phyloP scores from a whole-genome alignment of 352 stramenopile genomes.

The Pythium apleroticum region DNA sequence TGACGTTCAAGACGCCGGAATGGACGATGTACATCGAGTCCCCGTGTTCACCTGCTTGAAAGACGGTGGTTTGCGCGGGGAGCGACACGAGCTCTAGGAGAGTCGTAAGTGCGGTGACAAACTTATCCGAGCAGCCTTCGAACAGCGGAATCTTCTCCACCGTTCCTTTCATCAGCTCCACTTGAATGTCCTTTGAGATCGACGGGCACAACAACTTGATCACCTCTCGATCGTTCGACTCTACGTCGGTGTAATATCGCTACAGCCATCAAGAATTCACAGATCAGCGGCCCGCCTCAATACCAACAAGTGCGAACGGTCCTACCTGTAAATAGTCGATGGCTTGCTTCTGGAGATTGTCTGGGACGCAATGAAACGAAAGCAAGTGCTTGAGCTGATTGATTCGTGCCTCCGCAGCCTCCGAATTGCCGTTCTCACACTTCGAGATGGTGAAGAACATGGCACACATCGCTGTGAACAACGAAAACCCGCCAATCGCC shows the following conservation, averaged over 20 bases:
- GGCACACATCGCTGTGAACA: constrained; percentile 68
- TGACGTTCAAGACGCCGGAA: constrained; percentile 60
- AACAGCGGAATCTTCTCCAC: constrained; percentile 61
- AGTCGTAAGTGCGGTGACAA: constrained; percentile 62
- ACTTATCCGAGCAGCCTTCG: constrained; percentile 48
- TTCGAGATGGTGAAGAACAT: constrained; percentile 85
- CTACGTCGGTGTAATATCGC: constrained; percentile 64
- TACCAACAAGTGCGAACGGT: constrained; percentile 1
- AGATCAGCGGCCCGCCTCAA: too few species aligned
- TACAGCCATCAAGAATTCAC: constrained; percentile 16
- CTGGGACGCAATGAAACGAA: constrained; percentile 62
- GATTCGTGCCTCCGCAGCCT: constrained; percentile 59
- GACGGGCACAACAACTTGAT: constrained; percentile 70
- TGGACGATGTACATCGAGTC: constrained; percentile 82
- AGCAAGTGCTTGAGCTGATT: constrained; percentile 76
- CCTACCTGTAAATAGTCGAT: constrained; percentile 65
- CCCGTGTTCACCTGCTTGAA: constrained; percentile 50
- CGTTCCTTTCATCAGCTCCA: constrained; percentile 55
- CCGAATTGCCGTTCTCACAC: constrained; percentile 62
- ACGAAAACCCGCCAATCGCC: constrained; percentile 61
- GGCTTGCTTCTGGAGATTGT: constrained; percentile 52
- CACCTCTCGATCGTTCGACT: constrained; percentile 70
- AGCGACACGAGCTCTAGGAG: constrained; percentile 63
- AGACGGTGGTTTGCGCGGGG: constrained; percentile 55
- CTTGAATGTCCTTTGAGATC: constrained; percentile 75